Percentiles rank a stretch among this genome's conserved stretches.
phyloP scores from a whole-genome alignment of 331 rosid species.

The Cydonia oblonga region DNA sequence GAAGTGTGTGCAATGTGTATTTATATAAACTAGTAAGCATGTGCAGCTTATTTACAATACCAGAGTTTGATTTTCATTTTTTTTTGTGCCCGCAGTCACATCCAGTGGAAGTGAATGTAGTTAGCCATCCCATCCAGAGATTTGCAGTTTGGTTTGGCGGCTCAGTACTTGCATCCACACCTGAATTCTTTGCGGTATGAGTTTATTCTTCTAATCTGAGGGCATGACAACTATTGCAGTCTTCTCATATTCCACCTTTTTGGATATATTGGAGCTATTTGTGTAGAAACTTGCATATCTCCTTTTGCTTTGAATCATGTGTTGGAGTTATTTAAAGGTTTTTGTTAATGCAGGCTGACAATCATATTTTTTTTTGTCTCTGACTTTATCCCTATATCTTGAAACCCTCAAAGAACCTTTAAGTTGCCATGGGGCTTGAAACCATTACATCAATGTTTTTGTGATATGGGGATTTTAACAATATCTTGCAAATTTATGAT shows the following conservation, averaged over 20 bases:
- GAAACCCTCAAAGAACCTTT: not conserved
- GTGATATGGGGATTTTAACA: not conserved
- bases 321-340: not conserved
- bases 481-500: not conserved
- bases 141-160: conserved; percentile 99
- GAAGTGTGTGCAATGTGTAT: not conserved
- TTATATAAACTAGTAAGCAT: not conserved
- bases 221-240: not conserved
- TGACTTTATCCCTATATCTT: not conserved
- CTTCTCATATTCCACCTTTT: not conserved
- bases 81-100: conserved; percentile 45
- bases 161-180: conserved; percentile 96
- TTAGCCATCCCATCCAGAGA: conserved; percentile 96
- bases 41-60: not conserved
- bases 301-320: not conserved
- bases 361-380: not conserved
- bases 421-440: not conserved
- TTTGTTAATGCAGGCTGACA: not conserved
- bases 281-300: not conserved
- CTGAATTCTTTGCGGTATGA: conserved; percentile 79
- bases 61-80: not conserved
- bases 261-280: not conserved
- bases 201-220: conserved; percentile 1
- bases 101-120: conserved; percentile 94
- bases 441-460: not conserved